Conservation (phyloP, 441 rosid species). For the Populus hybrid region DNA sequence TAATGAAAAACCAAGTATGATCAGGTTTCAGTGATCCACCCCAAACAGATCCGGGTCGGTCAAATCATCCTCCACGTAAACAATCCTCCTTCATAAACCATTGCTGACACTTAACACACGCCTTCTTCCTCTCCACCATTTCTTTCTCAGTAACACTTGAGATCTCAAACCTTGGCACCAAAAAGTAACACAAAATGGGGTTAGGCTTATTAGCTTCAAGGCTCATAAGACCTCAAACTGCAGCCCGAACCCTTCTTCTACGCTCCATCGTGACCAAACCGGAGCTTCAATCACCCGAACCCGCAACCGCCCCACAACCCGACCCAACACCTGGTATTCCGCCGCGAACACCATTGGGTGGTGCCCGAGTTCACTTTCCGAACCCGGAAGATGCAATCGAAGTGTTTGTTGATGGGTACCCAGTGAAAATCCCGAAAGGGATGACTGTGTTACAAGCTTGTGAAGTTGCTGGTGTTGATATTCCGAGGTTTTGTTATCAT, state of each 20-base stretch:
- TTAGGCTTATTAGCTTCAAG: slow-evolving; percentile 68
- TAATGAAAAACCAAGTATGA: too few species aligned
- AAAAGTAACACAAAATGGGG: slow-evolving; percentile 40
- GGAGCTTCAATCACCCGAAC: slow-evolving; percentile 74
- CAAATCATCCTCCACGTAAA: not conserved
- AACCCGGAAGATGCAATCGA: slow-evolving; percentile 92
- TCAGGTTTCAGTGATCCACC: not conserved
- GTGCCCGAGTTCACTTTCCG: slow-evolving; percentile 70
- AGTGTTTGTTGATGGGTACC: slow-evolving; percentile 85
- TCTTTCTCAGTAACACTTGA: not conserved
- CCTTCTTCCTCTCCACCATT: not conserved
- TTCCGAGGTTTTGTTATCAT: slow-evolving; percentile 91
- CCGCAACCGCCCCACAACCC: slow-evolving; percentile 30
- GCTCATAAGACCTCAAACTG: slow-evolving; percentile 30
- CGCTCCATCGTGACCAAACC: slow-evolving; percentile 74
- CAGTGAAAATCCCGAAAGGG: slow-evolving; percentile 93
- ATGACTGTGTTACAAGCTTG: slow-evolving; percentile 93
- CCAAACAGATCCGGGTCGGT: not conserved
- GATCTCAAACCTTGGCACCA: not conserved
- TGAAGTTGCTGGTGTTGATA: slow-evolving; percentile 93
- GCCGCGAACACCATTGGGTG: slow-evolving; percentile 58
- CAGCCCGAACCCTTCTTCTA: slow-evolving; percentile 30
- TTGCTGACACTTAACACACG: not conserved
- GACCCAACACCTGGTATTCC: slow-evolving; percentile 43
- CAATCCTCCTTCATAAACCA: not conserved